Base-by-base conservation (phyloP, 176 grass and related monocot species). In the Melocanna baccifera region DNA sequence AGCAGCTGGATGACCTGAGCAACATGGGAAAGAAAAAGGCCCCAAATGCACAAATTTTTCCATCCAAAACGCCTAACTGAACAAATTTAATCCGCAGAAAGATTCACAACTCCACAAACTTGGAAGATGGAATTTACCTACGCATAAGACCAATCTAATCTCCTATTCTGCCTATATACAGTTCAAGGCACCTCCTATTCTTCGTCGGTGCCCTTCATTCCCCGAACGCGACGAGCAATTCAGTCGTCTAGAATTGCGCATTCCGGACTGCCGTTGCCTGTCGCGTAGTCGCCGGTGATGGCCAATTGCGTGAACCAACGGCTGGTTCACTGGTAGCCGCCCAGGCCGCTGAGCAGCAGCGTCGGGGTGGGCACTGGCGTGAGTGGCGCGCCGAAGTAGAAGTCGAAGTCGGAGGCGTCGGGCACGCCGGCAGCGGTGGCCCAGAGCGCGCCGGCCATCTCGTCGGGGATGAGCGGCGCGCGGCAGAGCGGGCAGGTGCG, bases 401-500 rank as follows among this genome's bases (percentile, higher is more conserved):
- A 95, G 75, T 87, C 86, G 52, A 84, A 88, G 83, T 95, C 90
- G 67, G 86, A 88, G 65, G 88, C 77, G 88, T 90, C 86, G 36
- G 93, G 84, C 22, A 90, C 66, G 65, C 84, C 86, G 10, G 85
- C 88, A 11, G 90, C 86, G 59, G 76, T 12, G 64, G 87, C 73
- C 89, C 90, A 94, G 77, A 92, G 75, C 56, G 83, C 82, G 69
- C 81, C 80, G 64, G 83, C 82, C 88, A 87, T 82, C 77, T 91
- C 89, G 71, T 89, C 84, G 62, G 91, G 93, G 74, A 99, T 78
- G 81, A 99, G 96, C 62, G 78, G 88, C 11, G 93, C 88, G 78
- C 96, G 93, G 90, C 96, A 99, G 36, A 99, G 90, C 23, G 96
- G 96, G 88, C 96, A 99, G 53, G 96, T 99, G 74, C 91, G 81